Evolutionary conservation across 1,139 yeast species (phyloP).

Genomic region (Saccharomyces hybrid): DNA sequence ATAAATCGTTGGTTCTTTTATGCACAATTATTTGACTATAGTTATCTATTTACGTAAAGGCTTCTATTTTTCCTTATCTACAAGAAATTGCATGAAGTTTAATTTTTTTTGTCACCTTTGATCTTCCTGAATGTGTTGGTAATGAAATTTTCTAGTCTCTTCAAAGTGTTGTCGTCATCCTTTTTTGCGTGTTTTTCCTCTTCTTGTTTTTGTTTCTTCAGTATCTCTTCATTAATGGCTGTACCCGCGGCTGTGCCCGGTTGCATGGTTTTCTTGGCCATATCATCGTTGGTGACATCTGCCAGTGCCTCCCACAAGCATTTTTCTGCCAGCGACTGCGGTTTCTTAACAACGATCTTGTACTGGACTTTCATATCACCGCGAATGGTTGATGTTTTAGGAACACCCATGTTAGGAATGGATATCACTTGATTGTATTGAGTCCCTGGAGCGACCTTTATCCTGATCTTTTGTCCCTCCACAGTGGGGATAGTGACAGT

Average conservation of each 20-base stretch:
- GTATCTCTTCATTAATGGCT: slow-evolving; percentile 12
- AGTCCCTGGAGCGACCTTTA: slow-evolving; percentile 82
- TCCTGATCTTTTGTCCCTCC: slow-evolving; percentile 63
- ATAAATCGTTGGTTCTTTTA: not conserved
- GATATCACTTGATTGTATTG: slow-evolving; percentile 69
- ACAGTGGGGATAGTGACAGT: slow-evolving; percentile 80
- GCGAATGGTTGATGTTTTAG: slow-evolving; percentile 38
- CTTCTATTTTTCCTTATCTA: not conserved
- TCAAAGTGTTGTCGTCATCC: slow-evolving; percentile 50
- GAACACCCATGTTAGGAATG: slow-evolving; percentile 85
- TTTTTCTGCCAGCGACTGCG: slow-evolving; percentile 76
- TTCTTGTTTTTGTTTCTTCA: slow-evolving; percentile 9
- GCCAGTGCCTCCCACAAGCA: slow-evolving; percentile 94
- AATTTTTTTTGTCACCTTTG: slow-evolving; percentile 27
- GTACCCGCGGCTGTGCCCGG: slow-evolving; percentile 3
- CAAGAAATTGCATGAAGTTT: not conserved
- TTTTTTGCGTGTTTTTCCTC: slow-evolving; percentile 9
- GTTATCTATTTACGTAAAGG: not conserved
- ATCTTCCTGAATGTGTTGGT: slow-evolving; percentile 56
- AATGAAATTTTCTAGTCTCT: slow-evolving; percentile 55
- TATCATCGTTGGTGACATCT: slow-evolving; percentile 72
- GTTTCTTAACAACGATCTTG: slow-evolving; percentile 62
- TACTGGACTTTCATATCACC: slow-evolving; percentile 78
- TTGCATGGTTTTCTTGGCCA: slow-evolving; percentile 53
- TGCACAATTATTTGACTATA: not conserved